Percentiles rank a stretch among this genome's conserved stretches.
These are phyloP conservation scores for Vachellia collinsii DNA, from an alignment of 306 rosid genomes.

Conservation along the genomic window DNA sequence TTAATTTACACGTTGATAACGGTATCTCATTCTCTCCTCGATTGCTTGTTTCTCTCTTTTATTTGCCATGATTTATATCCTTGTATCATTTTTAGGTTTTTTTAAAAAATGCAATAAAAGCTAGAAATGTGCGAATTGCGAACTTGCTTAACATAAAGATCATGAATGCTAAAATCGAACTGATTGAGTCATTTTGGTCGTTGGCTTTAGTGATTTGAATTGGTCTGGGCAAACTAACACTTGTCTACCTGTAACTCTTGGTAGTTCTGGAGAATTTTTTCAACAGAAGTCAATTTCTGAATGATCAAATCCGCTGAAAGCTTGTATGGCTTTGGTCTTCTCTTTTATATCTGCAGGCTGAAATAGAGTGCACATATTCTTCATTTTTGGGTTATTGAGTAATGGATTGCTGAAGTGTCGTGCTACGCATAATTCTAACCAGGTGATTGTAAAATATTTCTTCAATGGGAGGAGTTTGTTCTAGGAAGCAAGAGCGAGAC, in stretches of 20 bases:
- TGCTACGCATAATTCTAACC: constrained; percentile 46
- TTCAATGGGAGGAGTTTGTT: constrained; percentile 95
- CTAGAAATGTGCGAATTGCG: constrained; percentile 1
- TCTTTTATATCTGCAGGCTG: constrained; percentile 41
- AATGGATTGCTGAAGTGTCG: constrained; percentile 44
- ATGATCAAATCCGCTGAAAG: constrained; percentile 31
- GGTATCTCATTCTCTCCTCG: not conserved
- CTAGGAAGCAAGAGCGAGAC: constrained; percentile 78
- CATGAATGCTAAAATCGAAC: constrained; percentile 14
- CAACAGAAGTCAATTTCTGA: constrained; percentile 18
- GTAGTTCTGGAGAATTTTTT: not conserved
- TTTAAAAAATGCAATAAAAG: not conserved
- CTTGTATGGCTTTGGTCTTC: constrained; percentile 41
- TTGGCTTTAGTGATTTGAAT: not conserved
- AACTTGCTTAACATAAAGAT: constrained; percentile 26
- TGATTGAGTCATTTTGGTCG: constrained; percentile 3
- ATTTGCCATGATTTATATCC: not conserved
- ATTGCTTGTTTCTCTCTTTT: not conserved
- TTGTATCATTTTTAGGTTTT: not conserved
- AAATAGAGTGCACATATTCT: constrained; percentile 42
- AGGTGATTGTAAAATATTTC: constrained; percentile 42
- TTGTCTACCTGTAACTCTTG: not conserved
- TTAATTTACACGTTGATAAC: not conserved
- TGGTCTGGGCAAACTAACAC: not conserved
- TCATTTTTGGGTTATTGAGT: constrained; percentile 47